These are phyloP conservation scores for Monosporascus sp. DNA, from an alignment of 2,329 filamentous ascomycete species.

Conservation along the genomic window DNA sequence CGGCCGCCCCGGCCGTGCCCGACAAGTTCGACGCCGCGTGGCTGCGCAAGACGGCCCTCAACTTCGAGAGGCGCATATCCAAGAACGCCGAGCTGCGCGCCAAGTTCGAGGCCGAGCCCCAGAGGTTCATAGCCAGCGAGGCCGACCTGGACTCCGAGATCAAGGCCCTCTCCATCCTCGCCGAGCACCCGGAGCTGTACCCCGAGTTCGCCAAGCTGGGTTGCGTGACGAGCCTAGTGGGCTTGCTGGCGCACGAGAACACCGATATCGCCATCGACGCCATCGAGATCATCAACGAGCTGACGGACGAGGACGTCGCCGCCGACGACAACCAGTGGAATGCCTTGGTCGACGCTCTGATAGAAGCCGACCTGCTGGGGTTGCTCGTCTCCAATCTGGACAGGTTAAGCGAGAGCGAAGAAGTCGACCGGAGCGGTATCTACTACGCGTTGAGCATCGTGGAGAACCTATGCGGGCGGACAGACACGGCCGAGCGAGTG, in stretches of 20 bases:
- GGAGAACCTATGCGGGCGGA: slow-evolving; percentile 70
- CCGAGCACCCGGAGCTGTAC: slow-evolving; percentile 69
- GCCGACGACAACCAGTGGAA: slow-evolving; percentile 80
- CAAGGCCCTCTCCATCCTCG: slow-evolving; percentile 78
- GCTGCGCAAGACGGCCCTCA: slow-evolving; percentile 75
- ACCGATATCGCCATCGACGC: slow-evolving; percentile 92
- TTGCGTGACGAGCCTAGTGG: slow-evolving; percentile 58
- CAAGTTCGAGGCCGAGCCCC: slow-evolving; percentile 25
- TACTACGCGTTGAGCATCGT: slow-evolving; percentile 81
- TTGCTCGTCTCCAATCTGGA: slow-evolving; percentile 73
- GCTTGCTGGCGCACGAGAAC: slow-evolving; percentile 87
- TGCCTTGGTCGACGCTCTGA: slow-evolving; percentile 60
- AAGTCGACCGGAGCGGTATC: slow-evolving; percentile 73
- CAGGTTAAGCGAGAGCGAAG: slow-evolving; percentile 69
- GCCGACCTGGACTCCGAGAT: slow-evolving; percentile 87
- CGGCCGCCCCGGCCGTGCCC: slow-evolving; percentile 35
- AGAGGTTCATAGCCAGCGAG: slow-evolving; percentile 42
- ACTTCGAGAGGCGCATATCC: slow-evolving; percentile 84
- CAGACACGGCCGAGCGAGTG: slow-evolving; percentile 64
- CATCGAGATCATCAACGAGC: slow-evolving; percentile 82
- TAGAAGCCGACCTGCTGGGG: slow-evolving; percentile 67
- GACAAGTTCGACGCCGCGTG: slow-evolving; percentile 81
- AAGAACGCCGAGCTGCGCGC: slow-evolving; percentile 88
- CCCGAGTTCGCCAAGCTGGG: slow-evolving; percentile 26
- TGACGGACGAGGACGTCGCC: slow-evolving; percentile 89